Percentiles rank a stretch among this genome's conserved stretches.
phyloP scores from a whole-genome alignment of 192 early-diverging fungal species.

The Mortierella hygrophila region DNA sequence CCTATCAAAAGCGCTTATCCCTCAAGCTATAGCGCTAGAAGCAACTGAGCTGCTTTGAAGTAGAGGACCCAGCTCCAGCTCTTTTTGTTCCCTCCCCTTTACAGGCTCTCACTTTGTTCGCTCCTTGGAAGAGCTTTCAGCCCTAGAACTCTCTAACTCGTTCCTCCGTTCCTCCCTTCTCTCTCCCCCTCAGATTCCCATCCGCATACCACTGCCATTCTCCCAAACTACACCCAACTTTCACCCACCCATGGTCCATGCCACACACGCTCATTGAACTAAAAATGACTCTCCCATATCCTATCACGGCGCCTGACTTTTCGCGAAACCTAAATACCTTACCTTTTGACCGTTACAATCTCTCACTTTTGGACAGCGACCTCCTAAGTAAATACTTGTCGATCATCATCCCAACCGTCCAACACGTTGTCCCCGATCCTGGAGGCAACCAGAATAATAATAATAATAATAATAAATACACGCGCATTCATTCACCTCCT shows the following conservation, averaged over 20 bases:
- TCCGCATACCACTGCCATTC: neutral
- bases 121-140: neutral
- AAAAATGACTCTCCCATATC: neutral
- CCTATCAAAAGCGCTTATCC: neutral
- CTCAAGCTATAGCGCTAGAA: neutral
- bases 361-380: neutral
- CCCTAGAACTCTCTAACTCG: neutral
- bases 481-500: no score
- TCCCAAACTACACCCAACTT: neutral
- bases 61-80: neutral
- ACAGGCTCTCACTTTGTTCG: neutral
- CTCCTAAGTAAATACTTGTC: neutral
- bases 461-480: no score
- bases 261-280: neutral
- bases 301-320: neutral
- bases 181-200: neutral
- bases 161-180: neutral
- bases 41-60: neutral
- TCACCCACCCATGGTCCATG: neutral
- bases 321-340: neutral
- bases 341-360: neutral
- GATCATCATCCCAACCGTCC: no score
- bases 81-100: neutral
- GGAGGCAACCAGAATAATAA: no score
- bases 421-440: no score